Evolutionary conservation across 257 asterid genomes (phyloP), one percentile per base, ranked within the genome.

Genomic region (Ilex asprella): DNA sequence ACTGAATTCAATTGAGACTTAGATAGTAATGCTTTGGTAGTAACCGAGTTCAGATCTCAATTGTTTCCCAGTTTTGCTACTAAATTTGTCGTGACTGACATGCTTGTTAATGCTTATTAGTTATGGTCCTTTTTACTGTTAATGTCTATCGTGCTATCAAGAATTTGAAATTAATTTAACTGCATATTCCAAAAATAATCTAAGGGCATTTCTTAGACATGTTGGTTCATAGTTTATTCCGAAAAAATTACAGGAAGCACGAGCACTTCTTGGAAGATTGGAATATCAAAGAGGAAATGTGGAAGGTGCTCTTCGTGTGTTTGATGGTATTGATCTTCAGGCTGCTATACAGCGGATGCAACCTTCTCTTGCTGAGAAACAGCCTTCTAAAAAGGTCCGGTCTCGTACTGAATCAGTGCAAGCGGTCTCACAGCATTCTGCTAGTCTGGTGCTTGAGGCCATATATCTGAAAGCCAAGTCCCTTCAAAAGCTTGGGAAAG

Each of bases 231-330:
- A 49, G 54, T 49, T 49, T 12, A 49, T 7, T 49, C 0, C 14
- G 5, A 12, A 11, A 12, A 49, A 49, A 49, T 76, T 78, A 71
- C 88, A 93, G 99, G 97, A 93, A 85, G 99, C 97, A 55, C 85
- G 96, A 78, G 94, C 97, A 71, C 94, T 93, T 76, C 96, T 89
- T 66, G 99, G 97, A 67, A 93, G 86, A 80, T 78, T 93, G 63
- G 99, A 93, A 76, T 93, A 93, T 74, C 99, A 93, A 75, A 86
- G 97, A 67, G 97, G 99, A 65, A 93, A 93, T 79, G 82, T 89
- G 64, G 99, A 89, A 76, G 84, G 94, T 78, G 99, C 99, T 63
- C 82, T 93, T 62, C 86, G 93, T 62, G 97, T 93, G 59, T 93
- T 93, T 63, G 96, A 93, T 67, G 99, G 96, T 51, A 93, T 93